phyloP scores from a whole-genome alignment of 345 rosid genomes.

The Dimocarpus longan region DNA sequence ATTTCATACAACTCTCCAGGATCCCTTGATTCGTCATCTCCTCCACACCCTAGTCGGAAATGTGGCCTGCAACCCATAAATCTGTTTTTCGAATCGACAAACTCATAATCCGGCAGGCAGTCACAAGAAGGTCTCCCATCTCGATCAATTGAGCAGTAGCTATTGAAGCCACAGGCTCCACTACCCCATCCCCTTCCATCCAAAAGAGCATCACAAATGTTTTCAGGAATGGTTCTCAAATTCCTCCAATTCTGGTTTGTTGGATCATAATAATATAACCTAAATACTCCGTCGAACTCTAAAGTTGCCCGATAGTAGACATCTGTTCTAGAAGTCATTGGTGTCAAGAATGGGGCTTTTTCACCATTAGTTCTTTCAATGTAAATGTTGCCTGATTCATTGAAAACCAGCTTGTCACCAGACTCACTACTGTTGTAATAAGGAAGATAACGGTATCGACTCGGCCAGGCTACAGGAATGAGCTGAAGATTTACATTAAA shows the following conservation, averaged over 20 bases:
- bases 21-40: conserved; percentile 13
- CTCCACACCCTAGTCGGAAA: conserved; percentile 18
- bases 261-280: conserved; percentile 15
- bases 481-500: conserved; percentile 30
- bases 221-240: neutral
- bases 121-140: conserved; percentile 20
- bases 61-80: conserved; percentile 19
- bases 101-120: conserved; percentile 28
- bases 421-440: conserved; percentile 27
- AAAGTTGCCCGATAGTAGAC: conserved; percentile 28
- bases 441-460: neutral
- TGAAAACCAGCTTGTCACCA: conserved; percentile 20
- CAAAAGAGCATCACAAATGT: conserved; percentile 10
- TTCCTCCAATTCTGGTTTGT: neutral
- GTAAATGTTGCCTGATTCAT: conserved; percentile 22
- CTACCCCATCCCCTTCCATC: neutral
- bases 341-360: neutral
- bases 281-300: conserved; percentile 32
- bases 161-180: conserved; percentile 38
- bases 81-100: conserved; percentile 9
- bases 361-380: conserved; percentile 5
- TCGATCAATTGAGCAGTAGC: conserved; percentile 17
- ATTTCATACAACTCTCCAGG: conserved; percentile 23
- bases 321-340: neutral
- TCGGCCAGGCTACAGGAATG: conserved; percentile 22